phyloP scores from a whole-genome alignment of 2,329 filamentous ascomycete genomes.

The Colletotrichum costaricense region DNA sequence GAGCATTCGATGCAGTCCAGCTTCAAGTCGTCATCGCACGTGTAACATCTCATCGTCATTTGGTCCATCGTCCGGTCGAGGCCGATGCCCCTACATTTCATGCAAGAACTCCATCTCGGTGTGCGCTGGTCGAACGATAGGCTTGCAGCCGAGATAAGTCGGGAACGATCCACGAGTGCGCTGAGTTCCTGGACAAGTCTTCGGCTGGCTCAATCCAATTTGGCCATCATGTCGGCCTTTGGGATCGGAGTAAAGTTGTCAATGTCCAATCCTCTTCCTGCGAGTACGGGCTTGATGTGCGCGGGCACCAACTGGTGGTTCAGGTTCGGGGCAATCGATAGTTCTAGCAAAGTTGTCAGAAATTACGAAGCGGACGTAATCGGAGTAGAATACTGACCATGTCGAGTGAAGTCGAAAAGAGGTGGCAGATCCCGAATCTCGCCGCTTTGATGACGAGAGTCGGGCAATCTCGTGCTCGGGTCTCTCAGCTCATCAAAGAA shows the following conservation, averaged over 20 bases:
- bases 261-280: constrained; percentile 85
- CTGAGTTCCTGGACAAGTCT: constrained; percentile 44
- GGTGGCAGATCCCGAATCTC: constrained; percentile 84
- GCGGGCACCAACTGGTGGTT: constrained; percentile 89
- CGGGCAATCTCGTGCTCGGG: constrained; percentile 88
- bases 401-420: constrained; percentile 92
- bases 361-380: background rate
- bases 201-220: constrained; percentile 81
- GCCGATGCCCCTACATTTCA: constrained; percentile 30
- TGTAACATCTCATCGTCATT: constrained; percentile 34
- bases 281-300: constrained; percentile 81
- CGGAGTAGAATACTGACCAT: constrained; percentile 72
- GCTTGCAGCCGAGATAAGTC: constrained; percentile 29
- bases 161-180: constrained; percentile 35
- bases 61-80: constrained; percentile 19
- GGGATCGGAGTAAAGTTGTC: constrained; percentile 92
- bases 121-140: constrained; percentile 39
- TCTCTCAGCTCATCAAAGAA: constrained; percentile 98
- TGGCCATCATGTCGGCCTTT: constrained; percentile 97
- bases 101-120: constrained; percentile 44
- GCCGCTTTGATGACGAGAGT: constrained; percentile 90
- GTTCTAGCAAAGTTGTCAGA: constrained; percentile 67
- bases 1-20: constrained; percentile 32
- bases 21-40: constrained; percentile 38
- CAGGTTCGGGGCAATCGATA: constrained; percentile 91